These are phyloP conservation scores for Dendrocalamus latiflorus DNA, from an alignment of 202 grass and related monocot genomes.

Conservation along the genomic window DNA sequence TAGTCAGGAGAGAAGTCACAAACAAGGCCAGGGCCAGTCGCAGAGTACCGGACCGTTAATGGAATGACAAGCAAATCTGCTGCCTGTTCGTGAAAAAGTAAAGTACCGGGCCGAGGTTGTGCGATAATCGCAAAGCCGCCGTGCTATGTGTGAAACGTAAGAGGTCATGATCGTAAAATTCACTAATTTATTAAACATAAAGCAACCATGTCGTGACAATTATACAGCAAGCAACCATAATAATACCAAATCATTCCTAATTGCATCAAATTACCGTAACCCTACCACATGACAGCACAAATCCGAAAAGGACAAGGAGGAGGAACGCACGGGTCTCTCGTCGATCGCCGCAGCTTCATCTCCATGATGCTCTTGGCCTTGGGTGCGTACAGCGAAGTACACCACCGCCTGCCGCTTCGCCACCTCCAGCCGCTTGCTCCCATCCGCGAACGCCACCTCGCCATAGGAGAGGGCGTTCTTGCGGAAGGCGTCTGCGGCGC, in stretches of 20 bases:
- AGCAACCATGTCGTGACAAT: neutral
- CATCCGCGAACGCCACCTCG: slow-evolving; percentile 45
- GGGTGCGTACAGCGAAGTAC: slow-evolving; percentile 74
- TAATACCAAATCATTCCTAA: neutral
- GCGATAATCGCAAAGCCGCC: neutral
- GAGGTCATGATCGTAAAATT: neutral
- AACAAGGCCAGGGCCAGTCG: no score
- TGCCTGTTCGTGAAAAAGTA: no score
- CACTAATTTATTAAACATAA: slow-evolving; percentile 28
- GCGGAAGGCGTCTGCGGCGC: slow-evolving; percentile 58
- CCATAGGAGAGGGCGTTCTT: slow-evolving; percentile 50
- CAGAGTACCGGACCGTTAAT: neutral
- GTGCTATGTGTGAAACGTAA: no score
- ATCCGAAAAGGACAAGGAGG: neutral
- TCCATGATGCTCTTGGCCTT: slow-evolving; percentile 79
- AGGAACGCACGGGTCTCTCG: neutral
- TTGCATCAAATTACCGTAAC: neutral
- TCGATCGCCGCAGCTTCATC: slow-evolving; percentile 42
- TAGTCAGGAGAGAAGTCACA: neutral
- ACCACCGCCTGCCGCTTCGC: slow-evolving; percentile 64
- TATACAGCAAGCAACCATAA: slow-evolving; percentile 1
- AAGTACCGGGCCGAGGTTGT: neutral
- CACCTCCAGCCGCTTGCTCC: slow-evolving; percentile 72
- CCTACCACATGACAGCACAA: neutral
- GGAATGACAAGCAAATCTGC: no score